Evolutionary conservation across 2,329 filamentous ascomycete species (phyloP).

Genomic region (Xylaria sp.): DNA sequence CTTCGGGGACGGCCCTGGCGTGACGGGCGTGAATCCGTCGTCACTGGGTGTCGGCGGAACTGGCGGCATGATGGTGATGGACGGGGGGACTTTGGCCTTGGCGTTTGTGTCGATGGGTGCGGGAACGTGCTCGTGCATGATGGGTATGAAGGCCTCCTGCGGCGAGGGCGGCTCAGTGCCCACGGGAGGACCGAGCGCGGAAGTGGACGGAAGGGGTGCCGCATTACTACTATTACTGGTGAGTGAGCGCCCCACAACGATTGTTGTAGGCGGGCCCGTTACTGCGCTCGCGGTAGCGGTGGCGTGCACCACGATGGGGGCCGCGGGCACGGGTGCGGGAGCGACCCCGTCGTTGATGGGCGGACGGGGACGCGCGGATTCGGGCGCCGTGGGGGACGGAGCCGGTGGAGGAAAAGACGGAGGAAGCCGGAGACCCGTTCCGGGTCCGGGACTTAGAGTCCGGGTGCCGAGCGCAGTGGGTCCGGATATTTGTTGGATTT

Average conservation of each 20-base stretch:
- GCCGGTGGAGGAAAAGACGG: conserved; percentile 16
- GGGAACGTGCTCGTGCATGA: conserved; percentile 28
- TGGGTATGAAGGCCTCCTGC: conserved; percentile 33
- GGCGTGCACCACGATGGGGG: conserved; percentile 23
- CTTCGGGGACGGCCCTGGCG: conserved; percentile 28
- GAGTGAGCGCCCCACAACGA: conserved; percentile 21
- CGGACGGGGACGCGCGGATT: conserved; percentile 28
- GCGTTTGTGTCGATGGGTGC: conserved; percentile 14
- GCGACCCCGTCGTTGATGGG: conserved; percentile 28
- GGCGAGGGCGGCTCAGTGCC: conserved; percentile 16
- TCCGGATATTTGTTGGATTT: conserved; percentile 26
- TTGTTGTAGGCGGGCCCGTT: conserved; percentile 4
- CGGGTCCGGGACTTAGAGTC: conserved; percentile 25
- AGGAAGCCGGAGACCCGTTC: conserved; percentile 27
- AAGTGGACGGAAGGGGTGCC: neutral
- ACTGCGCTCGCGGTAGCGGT: conserved; percentile 9
- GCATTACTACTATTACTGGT: conserved; percentile 4
- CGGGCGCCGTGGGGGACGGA: conserved; percentile 26
- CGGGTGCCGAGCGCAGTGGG: conserved; percentile 33
- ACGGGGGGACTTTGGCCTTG: conserved; percentile 11
- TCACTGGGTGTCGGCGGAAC: conserved; percentile 30
- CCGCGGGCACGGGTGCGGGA: conserved; percentile 24
- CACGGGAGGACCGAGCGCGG: too few species aligned
- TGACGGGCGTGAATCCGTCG: conserved; percentile 35
- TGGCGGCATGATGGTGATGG: conserved; percentile 20